Evolutionary conservation across 306 rosid genomes (phyloP).

Genomic region (Lablab purpureus): DNA sequence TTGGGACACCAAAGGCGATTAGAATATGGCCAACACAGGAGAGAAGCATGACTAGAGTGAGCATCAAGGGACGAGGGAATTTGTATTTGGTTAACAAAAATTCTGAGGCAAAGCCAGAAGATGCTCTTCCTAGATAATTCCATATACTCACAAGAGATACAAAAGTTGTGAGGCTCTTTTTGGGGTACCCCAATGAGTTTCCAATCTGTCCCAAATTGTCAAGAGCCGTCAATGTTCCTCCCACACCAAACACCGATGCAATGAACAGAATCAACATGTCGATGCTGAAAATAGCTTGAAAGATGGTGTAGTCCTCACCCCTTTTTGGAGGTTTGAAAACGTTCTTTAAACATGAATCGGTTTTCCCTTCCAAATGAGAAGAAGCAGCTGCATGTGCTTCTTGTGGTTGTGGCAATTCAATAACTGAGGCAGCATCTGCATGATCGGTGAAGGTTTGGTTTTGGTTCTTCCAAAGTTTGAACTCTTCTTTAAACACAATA

Average conservation of each 20-base stretch:
- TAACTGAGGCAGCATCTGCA: neutral
- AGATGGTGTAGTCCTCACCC: slow-evolving; percentile 74
- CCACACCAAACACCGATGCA: slow-evolving; percentile 55
- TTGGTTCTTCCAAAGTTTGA: slow-evolving; percentile 45
- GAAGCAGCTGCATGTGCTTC: neutral
- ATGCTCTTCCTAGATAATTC: slow-evolving; percentile 71
- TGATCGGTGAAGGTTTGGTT: neutral
- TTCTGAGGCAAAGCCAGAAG: slow-evolving; percentile 64
- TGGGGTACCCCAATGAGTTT: slow-evolving; percentile 61
- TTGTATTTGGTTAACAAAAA: slow-evolving; percentile 61
- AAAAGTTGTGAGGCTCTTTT: slow-evolving; percentile 60
- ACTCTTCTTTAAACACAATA: slow-evolving; percentile 59
- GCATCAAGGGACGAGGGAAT: slow-evolving; percentile 69
- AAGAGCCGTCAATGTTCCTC: slow-evolving; percentile 71
- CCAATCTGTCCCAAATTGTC: slow-evolving; percentile 86
- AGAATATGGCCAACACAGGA: slow-evolving; percentile 71
- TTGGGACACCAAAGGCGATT: slow-evolving; percentile 64
- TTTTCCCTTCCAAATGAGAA: neutral
- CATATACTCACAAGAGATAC: slow-evolving; percentile 79
- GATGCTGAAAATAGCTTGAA: slow-evolving; percentile 76
- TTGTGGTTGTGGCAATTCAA: slow-evolving; percentile 13
- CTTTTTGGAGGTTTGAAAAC: slow-evolving; percentile 63
- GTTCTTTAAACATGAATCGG: slow-evolving; percentile 39
- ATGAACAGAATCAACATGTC: slow-evolving; percentile 68
- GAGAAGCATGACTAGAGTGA: slow-evolving; percentile 58